Evolutionary conservation across 108 stramenopile species (phyloP), one percentile per base, ranked within the genome.

Genomic region (Cyclostephanos tholiformis): DNA sequence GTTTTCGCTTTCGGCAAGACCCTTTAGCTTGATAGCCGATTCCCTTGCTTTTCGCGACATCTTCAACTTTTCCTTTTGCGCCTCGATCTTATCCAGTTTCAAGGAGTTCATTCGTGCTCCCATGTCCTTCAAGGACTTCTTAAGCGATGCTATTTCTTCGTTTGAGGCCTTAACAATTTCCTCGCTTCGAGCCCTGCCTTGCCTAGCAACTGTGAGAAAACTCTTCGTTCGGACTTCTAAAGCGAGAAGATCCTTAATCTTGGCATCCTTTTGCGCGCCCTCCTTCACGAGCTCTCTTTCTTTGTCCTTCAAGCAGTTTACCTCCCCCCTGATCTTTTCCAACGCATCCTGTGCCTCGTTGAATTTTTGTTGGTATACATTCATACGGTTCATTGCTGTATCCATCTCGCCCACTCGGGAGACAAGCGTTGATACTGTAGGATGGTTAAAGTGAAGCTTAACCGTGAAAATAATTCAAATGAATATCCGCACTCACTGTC

Each of bases 181-280:
- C 36, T 81, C 80, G 10, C 57, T 67, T 10, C 80, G 73, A 27
- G 74, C 63, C 26, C 64, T 38, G 13, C 72, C 80, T 51, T 75
- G 80, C 46, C 74, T 65, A 23, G 63, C 51, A 12, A 71, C 65
- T 22, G 69, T 70, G 6, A 75, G 56, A 8, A 79, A 49, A 29
- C 59, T 63, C 51, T 79, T 79, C 10, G 78, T 36, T 62, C 78
- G 60, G 6, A 27, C 4, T 22, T 71, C 23, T 27, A 58, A 48
- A 20, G 41, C 58, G 36, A 67, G 41, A 20, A 79, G 44, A 22
- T 59, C 30, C 23, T 52, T 46, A 25, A 81, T 71, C 41, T 60
- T 70, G 23, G 63, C 19, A 23, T 81, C 74, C 19, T 59, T 50
- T 11, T 74, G 69, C n/a, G 60, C 64, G 10, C 46, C 5, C 35